These are phyloP conservation scores for Fusarium ramigenum DNA, from an alignment of 2,329 filamentous ascomycete genomes.

Conservation along the genomic window DNA sequence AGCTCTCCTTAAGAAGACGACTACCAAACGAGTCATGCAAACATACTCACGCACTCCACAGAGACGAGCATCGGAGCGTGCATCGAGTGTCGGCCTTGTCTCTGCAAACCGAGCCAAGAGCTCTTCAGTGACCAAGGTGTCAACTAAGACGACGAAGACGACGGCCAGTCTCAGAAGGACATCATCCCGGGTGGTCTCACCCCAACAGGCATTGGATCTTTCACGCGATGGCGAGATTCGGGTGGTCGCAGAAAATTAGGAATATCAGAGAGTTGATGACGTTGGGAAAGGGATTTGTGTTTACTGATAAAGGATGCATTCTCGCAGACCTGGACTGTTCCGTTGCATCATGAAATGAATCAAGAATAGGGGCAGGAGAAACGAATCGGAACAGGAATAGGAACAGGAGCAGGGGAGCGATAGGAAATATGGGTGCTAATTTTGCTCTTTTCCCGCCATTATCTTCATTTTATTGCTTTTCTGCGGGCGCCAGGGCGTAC, in stretches of 20 bases:
- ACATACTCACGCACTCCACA: conserved; percentile 43
- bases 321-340: conserved; percentile 16
- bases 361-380: conserved; percentile 4
- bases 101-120: conserved; percentile 18
- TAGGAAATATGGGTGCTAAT: conserved; percentile 1
- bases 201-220: conserved; percentile 36
- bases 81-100: conserved; percentile 37
- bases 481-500: conserved; percentile 30
- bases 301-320: conserved; percentile 30
- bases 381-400: not conserved
- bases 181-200: conserved; percentile 13
- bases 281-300: conserved; percentile 6
- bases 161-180: conserved; percentile 24
- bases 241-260: conserved; percentile 31
- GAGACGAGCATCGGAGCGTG: conserved; percentile 29
- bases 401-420: conserved; percentile 3
- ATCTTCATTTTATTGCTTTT: not conserved
- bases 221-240: conserved; percentile 34
- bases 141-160: conserved; percentile 24
- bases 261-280: conserved; percentile 9
- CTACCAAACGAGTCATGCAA: conserved; percentile 44
- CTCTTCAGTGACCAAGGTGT: conserved; percentile 22
- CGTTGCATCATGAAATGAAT: conserved; percentile 6
- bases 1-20: conserved; percentile 43
- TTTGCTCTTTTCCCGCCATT: conserved; percentile 2